Base-by-base conservation (phyloP, 306 rosid genomes). In the Acacia crassicarpa region DNA sequence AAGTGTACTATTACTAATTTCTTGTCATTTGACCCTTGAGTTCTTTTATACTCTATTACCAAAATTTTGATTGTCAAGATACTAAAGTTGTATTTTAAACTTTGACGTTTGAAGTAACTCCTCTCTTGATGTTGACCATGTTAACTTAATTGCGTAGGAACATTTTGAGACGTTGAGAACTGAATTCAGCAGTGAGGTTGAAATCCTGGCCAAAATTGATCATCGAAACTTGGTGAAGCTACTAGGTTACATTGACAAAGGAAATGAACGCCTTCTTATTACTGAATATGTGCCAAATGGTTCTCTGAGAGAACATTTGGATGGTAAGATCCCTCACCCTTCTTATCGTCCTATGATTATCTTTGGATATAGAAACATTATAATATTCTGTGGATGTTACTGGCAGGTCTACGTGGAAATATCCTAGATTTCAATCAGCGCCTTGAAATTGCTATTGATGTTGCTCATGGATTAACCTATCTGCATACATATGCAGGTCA, bases 401-500 rank as follows among this genome's bases (percentile, higher is more conserved):
- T 85, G 85, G 83, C 92, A 96, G 99, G 94, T 82, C 86, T 65
- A 69, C 92, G 84, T 27, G 97, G 97, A 69, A 93, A 82, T 78
- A 83, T 90, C 63, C 91, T 96, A 67, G 99, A 92, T 87, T 96
- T 93, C 88, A 92, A 93, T 85, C 99, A 96, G 85, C 95, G 99
- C 71, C 97, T 96, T 66, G 99, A 90, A 88, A 91, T 96, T 72
- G 90, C 98, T 72, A 96, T 96, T 73, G 99, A 96, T 86, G 90
- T 96, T 88, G 98, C 99, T 84, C 99, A 96, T 88, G 99, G 91
- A 78, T 86, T 96, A 70, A 96, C 97, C 83, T 96, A 93, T 87
- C 91, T 96, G 80, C 99, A 96, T 86, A 83, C 79, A 35, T 96
- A 96, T 84, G 91, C 97, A 75, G 99, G 99, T 93, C 82, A 86